A percentile compares a stretch with the other conserved stretches of the same genome.
Evolutionary conservation across 345 rosid genomes (phyloP).

Genomic region (Salix arbutifolia): DNA sequence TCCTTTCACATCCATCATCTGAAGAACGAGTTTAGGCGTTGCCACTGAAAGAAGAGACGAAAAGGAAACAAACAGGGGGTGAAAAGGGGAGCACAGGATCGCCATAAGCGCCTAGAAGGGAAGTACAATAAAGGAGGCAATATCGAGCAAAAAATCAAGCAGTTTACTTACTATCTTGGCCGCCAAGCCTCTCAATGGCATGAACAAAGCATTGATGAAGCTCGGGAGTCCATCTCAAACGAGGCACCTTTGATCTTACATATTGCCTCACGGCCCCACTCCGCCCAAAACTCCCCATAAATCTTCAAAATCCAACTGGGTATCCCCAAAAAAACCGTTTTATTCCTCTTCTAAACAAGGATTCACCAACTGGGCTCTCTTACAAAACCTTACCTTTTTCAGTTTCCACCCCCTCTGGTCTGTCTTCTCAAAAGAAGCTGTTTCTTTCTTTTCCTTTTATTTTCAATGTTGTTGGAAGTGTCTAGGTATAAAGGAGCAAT

Average conservation of each 20-base stretch:
- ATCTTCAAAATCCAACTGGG: slow-evolving; percentile 14
- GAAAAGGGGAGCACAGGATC: neutral
- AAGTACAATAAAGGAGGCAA: neutral
- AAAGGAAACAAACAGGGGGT: neutral
- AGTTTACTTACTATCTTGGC: slow-evolving; percentile 61
- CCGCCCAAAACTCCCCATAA: slow-evolving; percentile 71
- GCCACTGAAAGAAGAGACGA: slow-evolving; percentile 46
- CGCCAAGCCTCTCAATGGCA: slow-evolving; percentile 89
- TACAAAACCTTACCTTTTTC: neutral
- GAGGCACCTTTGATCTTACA: slow-evolving; percentile 82
- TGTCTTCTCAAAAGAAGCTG: neutral
- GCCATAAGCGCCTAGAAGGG: neutral
- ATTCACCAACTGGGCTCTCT: neutral
- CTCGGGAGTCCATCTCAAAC: slow-evolving; percentile 96
- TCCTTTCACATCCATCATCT: slow-evolving; percentile 94
- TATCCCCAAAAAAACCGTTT: neutral
- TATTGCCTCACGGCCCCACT: slow-evolving; percentile 83
- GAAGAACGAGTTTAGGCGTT: slow-evolving; percentile 94
- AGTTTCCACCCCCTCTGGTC: neutral
- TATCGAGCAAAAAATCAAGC: neutral
- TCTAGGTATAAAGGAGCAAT: slow-evolving; percentile 11
- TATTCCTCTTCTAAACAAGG: neutral
- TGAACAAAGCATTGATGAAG: slow-evolving; percentile 88
- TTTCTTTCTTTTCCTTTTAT: neutral
- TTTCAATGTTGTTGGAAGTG: slow-evolving; percentile 4